These are phyloP conservation scores for Cordia subcordata DNA, from an alignment of 257 asterid genomes.

Conservation along the genomic window DNA sequence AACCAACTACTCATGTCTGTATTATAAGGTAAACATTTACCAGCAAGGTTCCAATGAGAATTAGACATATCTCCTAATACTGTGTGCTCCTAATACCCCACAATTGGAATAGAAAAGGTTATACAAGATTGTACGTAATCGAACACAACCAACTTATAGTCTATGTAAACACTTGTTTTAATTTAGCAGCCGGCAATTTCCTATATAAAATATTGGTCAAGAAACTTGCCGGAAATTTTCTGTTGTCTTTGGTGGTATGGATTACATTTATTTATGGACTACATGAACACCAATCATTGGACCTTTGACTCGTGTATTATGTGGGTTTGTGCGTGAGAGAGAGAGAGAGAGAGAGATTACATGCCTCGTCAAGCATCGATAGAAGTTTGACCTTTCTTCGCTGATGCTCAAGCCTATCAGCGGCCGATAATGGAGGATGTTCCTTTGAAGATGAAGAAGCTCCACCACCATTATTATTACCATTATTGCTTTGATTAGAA, in stretches of 20 bases:
- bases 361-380: conserved; percentile 98
- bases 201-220: conserved; percentile 19
- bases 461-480: conserved; percentile 20
- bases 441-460: conserved; percentile 52
- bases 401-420: conserved; percentile 92
- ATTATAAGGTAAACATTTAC: too few species aligned
- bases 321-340: neutral
- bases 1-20: neutral
- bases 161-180: conserved; percentile 18
- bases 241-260: conserved; percentile 10
- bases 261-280: conserved; percentile 24
- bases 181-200: conserved; percentile 50
- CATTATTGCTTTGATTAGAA: conserved; percentile 24
- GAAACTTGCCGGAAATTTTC: conserved; percentile 33
- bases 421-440: conserved; percentile 58
- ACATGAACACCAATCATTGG: conserved; percentile 35
- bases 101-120: conserved; percentile 12
- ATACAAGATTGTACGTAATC: conserved; percentile 14
- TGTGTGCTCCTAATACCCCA: conserved; percentile 30
- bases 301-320: conserved; percentile 11
- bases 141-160: conserved; percentile 24
- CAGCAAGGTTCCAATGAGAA: conserved; percentile 1
- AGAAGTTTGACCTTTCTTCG: conserved; percentile 95
- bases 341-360: conserved; percentile 26
- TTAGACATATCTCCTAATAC: neutral